Evolutionary conservation across 169 alveolate genomes (phyloP).

Genomic region (Eimeria maxima): DNA sequence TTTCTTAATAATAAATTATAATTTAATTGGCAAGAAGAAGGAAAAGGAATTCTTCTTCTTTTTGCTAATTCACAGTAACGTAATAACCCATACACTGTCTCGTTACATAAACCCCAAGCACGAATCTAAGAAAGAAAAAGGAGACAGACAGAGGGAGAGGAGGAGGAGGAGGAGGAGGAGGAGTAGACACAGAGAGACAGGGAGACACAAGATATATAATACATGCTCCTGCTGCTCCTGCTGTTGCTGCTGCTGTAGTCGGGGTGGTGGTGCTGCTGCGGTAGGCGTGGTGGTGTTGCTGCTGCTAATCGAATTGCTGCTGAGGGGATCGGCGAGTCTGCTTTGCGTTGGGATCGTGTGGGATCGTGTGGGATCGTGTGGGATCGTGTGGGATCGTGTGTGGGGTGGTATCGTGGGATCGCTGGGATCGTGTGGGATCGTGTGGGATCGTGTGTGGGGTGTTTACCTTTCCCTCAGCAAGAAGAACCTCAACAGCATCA

Average conservation of each 20-base stretch:
- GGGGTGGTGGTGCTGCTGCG: not conserved
- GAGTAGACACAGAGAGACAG: too few species aligned
- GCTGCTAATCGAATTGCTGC: too few species aligned
- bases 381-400: not conserved
- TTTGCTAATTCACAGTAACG: conserved; percentile 87
- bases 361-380: not conserved
- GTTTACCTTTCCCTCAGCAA: not conserved
- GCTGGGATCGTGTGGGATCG: not conserved
- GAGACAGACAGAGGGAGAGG: too few species aligned
- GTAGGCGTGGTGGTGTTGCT: not conserved
- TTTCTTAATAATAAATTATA: conserved; percentile 91
- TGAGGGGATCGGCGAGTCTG: too few species aligned
- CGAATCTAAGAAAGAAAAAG: too few species aligned
- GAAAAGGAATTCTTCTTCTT: conserved; percentile 87
- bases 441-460: not conserved
- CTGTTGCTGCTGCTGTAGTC: not conserved
- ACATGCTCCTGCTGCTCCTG: too few species aligned
- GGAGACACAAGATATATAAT: too few species aligned
- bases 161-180: too few species aligned
- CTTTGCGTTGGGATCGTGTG: not conserved
- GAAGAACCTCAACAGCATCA: not conserved
- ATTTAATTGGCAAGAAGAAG: conserved; percentile 89
- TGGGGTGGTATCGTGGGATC: not conserved
- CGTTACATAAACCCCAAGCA: conserved; percentile 93
- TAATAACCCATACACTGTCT: conserved; percentile 91